Conservation (phyloP, 2,329 filamentous ascomycete species). For the Atkinsonella hypoxylon region DNA sequence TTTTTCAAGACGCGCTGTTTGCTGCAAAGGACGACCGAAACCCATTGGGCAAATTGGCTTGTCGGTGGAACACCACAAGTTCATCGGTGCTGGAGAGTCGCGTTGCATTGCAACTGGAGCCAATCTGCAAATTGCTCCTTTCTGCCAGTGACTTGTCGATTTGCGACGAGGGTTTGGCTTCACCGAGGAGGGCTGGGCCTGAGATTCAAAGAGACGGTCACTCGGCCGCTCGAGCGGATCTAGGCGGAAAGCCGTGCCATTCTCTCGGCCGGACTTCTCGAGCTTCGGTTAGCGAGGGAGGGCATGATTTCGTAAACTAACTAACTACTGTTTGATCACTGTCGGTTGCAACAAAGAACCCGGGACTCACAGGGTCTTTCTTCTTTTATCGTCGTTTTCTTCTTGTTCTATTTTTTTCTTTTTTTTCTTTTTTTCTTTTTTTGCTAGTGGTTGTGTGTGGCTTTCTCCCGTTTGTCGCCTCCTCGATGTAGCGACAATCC, state of each 20-base stretch:
- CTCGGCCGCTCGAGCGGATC: neutral
- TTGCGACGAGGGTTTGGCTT: neutral
- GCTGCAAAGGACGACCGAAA: too few species aligned
- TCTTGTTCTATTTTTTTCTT: too few species aligned
- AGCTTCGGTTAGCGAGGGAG: neutral
- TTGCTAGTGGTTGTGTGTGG: too few species aligned
- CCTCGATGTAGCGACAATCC: too few species aligned
- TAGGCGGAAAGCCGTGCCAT: neutral
- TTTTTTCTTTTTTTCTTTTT: too few species aligned
- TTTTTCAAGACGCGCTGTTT: too few species aligned
- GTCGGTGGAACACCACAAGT: too few species aligned
- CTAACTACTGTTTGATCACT: too few species aligned
- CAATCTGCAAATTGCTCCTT: neutral
- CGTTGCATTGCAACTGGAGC: neutral
- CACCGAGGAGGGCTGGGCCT: neutral
- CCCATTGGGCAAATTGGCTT: too few species aligned
- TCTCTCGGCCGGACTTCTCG: slow-evolving; percentile 1
- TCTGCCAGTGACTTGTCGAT: neutral
- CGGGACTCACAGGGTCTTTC: neutral
- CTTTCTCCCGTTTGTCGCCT: too few species aligned
- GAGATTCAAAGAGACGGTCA: neutral
- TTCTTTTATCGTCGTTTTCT: too few species aligned
- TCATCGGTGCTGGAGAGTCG: too few species aligned
- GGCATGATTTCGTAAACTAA: neutral
- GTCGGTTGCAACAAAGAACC: neutral